These are phyloP conservation scores for Stygiomarasmius scandens DNA, from an alignment of 1,284 basidiomycete genomes.

Conservation along the genomic window DNA sequence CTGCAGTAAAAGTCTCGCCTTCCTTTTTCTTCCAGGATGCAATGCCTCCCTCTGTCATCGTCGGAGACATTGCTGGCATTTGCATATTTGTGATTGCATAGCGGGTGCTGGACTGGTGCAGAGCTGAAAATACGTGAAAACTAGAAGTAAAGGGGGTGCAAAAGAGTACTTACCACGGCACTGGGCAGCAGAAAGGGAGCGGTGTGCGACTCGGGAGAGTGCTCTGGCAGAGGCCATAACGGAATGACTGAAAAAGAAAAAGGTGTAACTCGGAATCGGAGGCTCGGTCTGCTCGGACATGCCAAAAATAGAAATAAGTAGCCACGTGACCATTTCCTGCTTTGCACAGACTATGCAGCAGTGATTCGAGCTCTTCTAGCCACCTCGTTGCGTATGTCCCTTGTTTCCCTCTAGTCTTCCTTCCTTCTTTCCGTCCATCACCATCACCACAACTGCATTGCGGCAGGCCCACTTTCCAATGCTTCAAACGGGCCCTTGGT, in stretches of 20 bases:
- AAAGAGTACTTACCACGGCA: conserved; percentile 1
- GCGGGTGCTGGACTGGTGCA: conserved; percentile 59
- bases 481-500: conserved; percentile 30
- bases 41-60: conserved; percentile 98
- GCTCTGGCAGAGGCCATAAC: conserved; percentile 29
- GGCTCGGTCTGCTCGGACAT: not conserved
- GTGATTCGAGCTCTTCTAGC: not conserved
- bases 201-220: conserved; percentile 18
- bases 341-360: not conserved
- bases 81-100: conserved; percentile 70
- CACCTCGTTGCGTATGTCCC: not conserved
- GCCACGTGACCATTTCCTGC: not conserved
- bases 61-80: conserved; percentile 98
- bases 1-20: conserved; percentile 82
- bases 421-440: not conserved
- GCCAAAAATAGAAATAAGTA: not conserved
- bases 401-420: conserved; percentile 1
- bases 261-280: not conserved
- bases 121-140: conserved; percentile 38
- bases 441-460: not conserved
- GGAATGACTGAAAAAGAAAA: not conserved
- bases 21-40: conserved; percentile 91
- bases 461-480: conserved; percentile 23
- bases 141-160: not conserved
- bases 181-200: conserved; percentile 2